Conservation (phyloP, 306 rosid genomes). For the Corylus avellana region DNA sequence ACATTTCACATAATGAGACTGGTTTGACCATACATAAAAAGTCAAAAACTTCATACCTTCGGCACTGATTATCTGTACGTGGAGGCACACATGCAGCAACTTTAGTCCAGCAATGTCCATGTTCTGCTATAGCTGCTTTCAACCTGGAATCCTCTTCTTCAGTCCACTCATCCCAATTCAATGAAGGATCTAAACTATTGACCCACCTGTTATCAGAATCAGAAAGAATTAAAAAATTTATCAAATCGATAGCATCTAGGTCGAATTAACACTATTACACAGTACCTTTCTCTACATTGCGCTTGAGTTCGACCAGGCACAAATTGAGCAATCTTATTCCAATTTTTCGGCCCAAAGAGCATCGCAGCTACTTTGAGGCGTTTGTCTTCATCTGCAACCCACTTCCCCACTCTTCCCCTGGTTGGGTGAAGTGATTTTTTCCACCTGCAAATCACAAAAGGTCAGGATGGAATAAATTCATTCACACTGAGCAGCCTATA, state of each 20-base stretch:
- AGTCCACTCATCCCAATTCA: slow-evolving; percentile 79
- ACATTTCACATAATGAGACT: not conserved
- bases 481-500: slow-evolving; percentile 8
- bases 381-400: slow-evolving; percentile 72
- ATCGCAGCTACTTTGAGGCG: slow-evolving; percentile 78
- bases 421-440: slow-evolving; percentile 77
- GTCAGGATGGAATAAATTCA: slow-evolving; percentile 18
- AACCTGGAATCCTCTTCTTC: slow-evolving; percentile 81
- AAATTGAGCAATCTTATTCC: slow-evolving; percentile 83
- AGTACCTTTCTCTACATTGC: slow-evolving; percentile 96
- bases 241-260: slow-evolving; percentile 10
- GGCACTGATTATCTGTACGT: slow-evolving; percentile 91
- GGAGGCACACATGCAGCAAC: slow-evolving; percentile 78
- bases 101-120: slow-evolving; percentile 91
- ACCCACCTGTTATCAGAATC: slow-evolving; percentile 66
- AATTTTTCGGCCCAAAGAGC: slow-evolving; percentile 84
- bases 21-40: not conserved
- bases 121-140: slow-evolving; percentile 64
- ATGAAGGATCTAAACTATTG: slow-evolving; percentile 77
- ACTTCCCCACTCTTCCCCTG: slow-evolving; percentile 64
- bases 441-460: slow-evolving; percentile 61
- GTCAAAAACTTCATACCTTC: slow-evolving; percentile 60
- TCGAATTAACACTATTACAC: slow-evolving; percentile 1
- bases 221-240: slow-evolving; percentile 25
- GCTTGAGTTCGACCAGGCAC: slow-evolving; percentile 88